Conservation (phyloP, 495 filamentous ascomycete genomes). For the Pseudotulostoma volvatum region DNA sequence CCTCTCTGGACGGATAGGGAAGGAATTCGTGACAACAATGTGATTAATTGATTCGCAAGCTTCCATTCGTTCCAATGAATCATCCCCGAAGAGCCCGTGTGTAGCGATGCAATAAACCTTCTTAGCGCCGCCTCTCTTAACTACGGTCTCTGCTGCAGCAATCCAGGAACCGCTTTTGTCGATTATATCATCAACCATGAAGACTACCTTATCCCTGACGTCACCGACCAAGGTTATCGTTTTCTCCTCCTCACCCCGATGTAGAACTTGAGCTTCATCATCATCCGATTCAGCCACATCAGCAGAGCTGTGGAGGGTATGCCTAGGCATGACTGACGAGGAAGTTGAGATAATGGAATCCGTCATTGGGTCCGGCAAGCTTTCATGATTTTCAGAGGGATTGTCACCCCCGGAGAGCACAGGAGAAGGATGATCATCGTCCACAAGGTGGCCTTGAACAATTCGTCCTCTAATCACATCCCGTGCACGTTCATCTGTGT, state of each 20-base stretch:
- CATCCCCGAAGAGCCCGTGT: conserved; percentile 80
- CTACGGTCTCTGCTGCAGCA: conserved; percentile 92
- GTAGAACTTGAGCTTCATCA: conserved; percentile 53
- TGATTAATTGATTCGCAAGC: conserved; percentile 79
- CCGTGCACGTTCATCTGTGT: conserved; percentile 70
- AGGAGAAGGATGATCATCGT: conserved; percentile 69
- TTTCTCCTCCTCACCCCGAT: conserved; percentile 62
- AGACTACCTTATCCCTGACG: conserved; percentile 67
- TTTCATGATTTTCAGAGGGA: conserved; percentile 17
- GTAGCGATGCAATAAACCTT: conserved; percentile 97
- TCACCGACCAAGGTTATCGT: conserved; percentile 95
- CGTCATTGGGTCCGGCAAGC: conserved; percentile 42
- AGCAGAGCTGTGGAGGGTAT: conserved; percentile 66
- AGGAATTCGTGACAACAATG: conserved; percentile 93
- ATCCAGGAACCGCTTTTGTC: conserved; percentile 96
- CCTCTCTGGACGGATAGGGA: conserved; percentile 66
- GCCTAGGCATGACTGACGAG: conserved; percentile 35
- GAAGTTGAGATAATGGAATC: conserved; percentile 47
- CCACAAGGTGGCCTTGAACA: conserved; percentile 91
- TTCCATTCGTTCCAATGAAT: conserved; percentile 81
- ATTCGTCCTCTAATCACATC: conserved; percentile 86
- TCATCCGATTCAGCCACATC: conserved; percentile 69
- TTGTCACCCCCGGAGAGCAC: conserved; percentile 32
- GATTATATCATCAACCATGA: conserved; percentile 98
- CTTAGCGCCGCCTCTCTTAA: conserved; percentile 79